phyloP scores from a whole-genome alignment of 176 grass and related monocot genomes.

The Phyllostachys edulis region DNA sequence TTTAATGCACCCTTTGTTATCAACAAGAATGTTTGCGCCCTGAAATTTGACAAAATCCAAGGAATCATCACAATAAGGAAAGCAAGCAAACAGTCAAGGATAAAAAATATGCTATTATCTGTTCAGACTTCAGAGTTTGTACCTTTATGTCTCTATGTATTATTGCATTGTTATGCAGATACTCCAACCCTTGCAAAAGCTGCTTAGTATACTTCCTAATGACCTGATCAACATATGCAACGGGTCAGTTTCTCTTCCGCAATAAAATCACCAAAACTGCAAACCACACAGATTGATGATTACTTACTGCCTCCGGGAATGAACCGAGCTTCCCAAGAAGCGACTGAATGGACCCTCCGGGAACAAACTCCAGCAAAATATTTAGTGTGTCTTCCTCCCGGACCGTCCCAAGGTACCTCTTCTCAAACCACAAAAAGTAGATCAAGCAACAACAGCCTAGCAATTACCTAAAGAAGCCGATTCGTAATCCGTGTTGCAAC shows the following conservation, averaged over 20 bases:
- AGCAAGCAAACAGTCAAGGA: background rate
- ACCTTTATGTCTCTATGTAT: slow-evolving; percentile 99
- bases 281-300: slow-evolving; percentile 20
- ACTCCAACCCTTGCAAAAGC: slow-evolving; percentile 91
- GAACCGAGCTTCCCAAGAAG: slow-evolving; percentile 88
- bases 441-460: slow-evolving; percentile 2
- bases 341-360: slow-evolving; percentile 96
- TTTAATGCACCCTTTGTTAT: slow-evolving; percentile 99
- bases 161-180: slow-evolving; percentile 91
- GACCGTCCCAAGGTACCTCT: slow-evolving; percentile 96
- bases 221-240: slow-evolving; percentile 59
- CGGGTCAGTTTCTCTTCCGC: slow-evolving; percentile 16
- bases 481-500: background rate
- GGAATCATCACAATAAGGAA: slow-evolving; percentile 7
- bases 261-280: background rate
- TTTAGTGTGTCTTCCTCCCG: slow-evolving; percentile 89
- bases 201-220: slow-evolving; percentile 97
- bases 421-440: slow-evolving; percentile 11
- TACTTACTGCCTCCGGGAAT: slow-evolving; percentile 86
- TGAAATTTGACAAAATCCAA: slow-evolving; percentile 40
- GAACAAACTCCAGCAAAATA: slow-evolving; percentile 95
- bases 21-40: slow-evolving; percentile 99
- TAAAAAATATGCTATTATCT: background rate
- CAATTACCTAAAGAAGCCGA: background rate
- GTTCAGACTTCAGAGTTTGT: slow-evolving; percentile 23